phyloP scores from a whole-genome alignment of 805 yeast species.

The Debaryomyces tyrocola region DNA sequence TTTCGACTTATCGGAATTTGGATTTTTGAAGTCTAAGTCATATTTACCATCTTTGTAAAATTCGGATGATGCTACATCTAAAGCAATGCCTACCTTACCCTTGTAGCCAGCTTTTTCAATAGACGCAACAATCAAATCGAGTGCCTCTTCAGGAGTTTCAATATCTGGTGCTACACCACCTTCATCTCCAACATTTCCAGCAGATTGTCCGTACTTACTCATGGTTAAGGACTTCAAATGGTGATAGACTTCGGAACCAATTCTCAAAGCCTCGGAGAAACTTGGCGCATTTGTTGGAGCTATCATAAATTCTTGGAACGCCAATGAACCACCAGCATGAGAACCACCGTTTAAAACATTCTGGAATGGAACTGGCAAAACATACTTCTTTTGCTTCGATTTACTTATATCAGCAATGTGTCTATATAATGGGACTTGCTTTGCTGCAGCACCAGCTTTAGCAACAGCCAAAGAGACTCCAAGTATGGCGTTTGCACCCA shows the following conservation, averaged over 20 bases:
- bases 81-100: slow-evolving; percentile 87
- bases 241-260: slow-evolving; percentile 98
- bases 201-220: slow-evolving; percentile 95
- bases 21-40: slow-evolving; percentile 98
- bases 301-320: slow-evolving; percentile 99
- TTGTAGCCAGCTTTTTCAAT: slow-evolving; percentile 94
- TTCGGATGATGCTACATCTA: slow-evolving; percentile 97
- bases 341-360: slow-evolving; percentile 99
- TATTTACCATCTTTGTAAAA: slow-evolving; percentile 95
- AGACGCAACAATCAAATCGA: slow-evolving; percentile 88
- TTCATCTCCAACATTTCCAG: slow-evolving; percentile 99
- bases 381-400: slow-evolving; percentile 75
- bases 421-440: slow-evolving; percentile 87
- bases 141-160: slow-evolving; percentile 93
- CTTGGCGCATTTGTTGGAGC: slow-evolving; percentile 90
- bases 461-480: slow-evolving; percentile 98
- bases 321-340: slow-evolving; percentile 99
- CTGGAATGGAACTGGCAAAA: slow-evolving; percentile 98
- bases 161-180: slow-evolving; percentile 99
- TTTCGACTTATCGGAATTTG: slow-evolving; percentile 84
- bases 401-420: slow-evolving; percentile 83
- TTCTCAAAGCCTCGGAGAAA: slow-evolving; percentile 94
- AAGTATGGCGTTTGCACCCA: slow-evolving; percentile 97
- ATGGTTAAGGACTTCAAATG: slow-evolving; percentile 87
- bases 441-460: slow-evolving; percentile 97